A percentile compares a stretch with the other conserved stretches of the same genome.
phyloP scores from a whole-genome alignment of 2,329 filamentous ascomycete species.

The Aspergillus awamori region DNA sequence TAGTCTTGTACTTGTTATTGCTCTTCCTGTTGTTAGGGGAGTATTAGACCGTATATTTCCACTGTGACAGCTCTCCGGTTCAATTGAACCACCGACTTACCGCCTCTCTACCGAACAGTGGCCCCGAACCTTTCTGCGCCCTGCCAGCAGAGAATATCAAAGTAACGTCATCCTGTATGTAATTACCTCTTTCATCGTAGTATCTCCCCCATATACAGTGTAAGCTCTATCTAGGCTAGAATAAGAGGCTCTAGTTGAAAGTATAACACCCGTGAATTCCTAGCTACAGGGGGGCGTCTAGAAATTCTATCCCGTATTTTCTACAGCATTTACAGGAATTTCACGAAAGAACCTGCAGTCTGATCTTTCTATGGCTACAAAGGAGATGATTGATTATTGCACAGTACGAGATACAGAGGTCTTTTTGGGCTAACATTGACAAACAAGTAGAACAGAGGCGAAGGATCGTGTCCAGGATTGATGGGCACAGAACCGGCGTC shows the following conservation, averaged over 20 bases:
- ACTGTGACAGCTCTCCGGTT: neutral
- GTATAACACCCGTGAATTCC: too few relatives aligned
- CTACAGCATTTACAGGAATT: neutral
- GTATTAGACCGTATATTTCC: too few relatives aligned
- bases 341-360: conserved; percentile 24
- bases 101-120: neutral
- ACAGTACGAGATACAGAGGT: conserved; percentile 47
- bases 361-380: conserved; percentile 44
- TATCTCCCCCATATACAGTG: neutral
- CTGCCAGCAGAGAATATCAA: neutral
- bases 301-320: neutral
- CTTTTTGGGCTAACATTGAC: conserved; percentile 37
- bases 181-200: neutral
- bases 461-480: conserved; percentile 22
- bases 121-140: too few relatives aligned
- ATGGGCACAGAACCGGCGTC: conserved; percentile 22
- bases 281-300: neutral
- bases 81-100: neutral
- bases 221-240: neutral
- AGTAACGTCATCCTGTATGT: neutral
- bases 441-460: conserved; percentile 31
- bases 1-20: too few relatives aligned
- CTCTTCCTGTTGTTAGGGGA: too few relatives aligned
- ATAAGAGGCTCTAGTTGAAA: too few relatives aligned
- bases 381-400: conserved; percentile 49